Conservation (phyloP, 2,329 filamentous ascomycete genomes). For the Monosporascus sp. region DNA sequence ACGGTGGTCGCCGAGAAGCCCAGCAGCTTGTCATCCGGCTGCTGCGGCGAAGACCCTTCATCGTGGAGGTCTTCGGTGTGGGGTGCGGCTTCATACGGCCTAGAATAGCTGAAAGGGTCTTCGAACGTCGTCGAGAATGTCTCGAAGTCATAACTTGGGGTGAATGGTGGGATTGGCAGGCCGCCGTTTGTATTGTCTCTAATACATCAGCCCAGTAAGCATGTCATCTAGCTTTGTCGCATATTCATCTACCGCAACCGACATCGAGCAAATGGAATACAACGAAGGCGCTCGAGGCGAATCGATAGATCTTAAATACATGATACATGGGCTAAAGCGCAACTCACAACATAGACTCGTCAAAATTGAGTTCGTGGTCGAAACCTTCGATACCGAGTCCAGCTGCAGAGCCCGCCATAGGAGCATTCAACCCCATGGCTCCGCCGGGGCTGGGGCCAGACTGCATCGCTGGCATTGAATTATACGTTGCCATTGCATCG, state of each 20-base stretch:
- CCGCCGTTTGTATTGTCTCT: slow-evolving; percentile 40
- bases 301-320: neutral
- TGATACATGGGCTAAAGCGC: slow-evolving; percentile 1
- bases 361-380: slow-evolving; percentile 49
- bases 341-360: slow-evolving; percentile 53
- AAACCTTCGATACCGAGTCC: slow-evolving; percentile 46
- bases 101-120: slow-evolving; percentile 58
- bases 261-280: no score
- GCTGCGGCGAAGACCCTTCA: slow-evolving; percentile 47
- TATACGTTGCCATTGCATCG: slow-evolving; percentile 55
- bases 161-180: slow-evolving; percentile 46
- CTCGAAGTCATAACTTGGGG: slow-evolving; percentile 57
- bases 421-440: slow-evolving; percentile 40
- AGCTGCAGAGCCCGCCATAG: slow-evolving; percentile 25
- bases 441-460: slow-evolving; percentile 40
- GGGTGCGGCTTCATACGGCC: slow-evolving; percentile 41
- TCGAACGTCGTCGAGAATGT: slow-evolving; percentile 58
- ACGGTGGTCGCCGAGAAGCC: slow-evolving; percentile 63
- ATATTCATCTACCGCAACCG: neutral
- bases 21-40: slow-evolving; percentile 67
- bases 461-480: slow-evolving; percentile 49
- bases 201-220: slow-evolving; percentile 8
- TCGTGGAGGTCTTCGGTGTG: slow-evolving; percentile 37
- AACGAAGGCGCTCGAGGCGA: no score
- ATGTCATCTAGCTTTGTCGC: neutral